A percentile compares a stretch with the other conserved stretches of the same genome.
Conservation (phyloP, 495 filamentous ascomycete species). For the Neurospora tetraspora region DNA sequence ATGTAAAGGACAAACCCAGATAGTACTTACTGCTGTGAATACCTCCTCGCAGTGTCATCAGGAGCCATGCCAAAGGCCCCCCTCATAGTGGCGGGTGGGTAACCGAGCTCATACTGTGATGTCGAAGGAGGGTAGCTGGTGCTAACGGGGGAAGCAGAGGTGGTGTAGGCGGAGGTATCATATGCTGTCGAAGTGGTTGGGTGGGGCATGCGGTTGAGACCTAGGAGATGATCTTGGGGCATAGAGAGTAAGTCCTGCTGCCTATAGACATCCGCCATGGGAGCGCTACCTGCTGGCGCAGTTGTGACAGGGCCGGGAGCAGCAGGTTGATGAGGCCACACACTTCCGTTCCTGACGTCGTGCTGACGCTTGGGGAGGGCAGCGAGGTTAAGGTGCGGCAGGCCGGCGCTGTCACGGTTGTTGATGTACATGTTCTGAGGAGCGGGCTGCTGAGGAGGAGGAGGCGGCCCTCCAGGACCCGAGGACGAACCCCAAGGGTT, state of each 20-base stretch:
- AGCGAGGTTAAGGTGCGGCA: constrained; percentile 35
- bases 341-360: constrained; percentile 16
- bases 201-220: constrained; percentile 39
- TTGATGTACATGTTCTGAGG: constrained; percentile 47
- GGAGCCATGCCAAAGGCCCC: constrained; percentile 44
- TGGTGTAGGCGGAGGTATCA: constrained; percentile 39
- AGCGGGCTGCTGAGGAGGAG: constrained; percentile 19
- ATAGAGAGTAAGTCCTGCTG: constrained; percentile 63
- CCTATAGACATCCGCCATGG: constrained; percentile 49
- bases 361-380: constrained; percentile 30
- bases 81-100: constrained; percentile 55
- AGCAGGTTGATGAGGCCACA: constrained; percentile 58
- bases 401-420: constrained; percentile 20
- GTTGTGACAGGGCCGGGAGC: constrained; percentile 57
- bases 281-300: constrained; percentile 61
- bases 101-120: constrained; percentile 55
- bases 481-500: constrained; percentile 70
- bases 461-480: constrained; percentile 9
- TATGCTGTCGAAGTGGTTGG: constrained; percentile 41
- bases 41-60: constrained; percentile 59
- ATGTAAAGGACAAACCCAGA: constrained; percentile 43
- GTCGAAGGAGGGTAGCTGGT: constrained; percentile 59
- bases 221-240: constrained; percentile 58
- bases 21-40: constrained; percentile 83
- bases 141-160: constrained; percentile 49